A percentile compares a stretch with the other conserved stretches of the same genome.
These are phyloP conservation scores for Ogataea paraovalis DNA, from an alignment of 805 yeast genomes.

Conservation along the genomic window DNA sequence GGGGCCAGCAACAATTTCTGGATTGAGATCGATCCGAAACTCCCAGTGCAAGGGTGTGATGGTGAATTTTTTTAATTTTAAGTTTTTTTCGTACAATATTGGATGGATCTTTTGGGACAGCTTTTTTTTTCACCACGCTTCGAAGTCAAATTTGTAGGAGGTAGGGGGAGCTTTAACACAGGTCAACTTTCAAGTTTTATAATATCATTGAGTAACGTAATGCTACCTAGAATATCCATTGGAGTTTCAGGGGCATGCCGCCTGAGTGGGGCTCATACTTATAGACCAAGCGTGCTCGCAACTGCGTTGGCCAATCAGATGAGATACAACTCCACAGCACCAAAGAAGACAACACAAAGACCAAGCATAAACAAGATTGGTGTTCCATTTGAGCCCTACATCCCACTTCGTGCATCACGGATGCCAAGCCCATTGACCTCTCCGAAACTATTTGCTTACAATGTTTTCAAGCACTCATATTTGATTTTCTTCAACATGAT, in stretches of 20 bases:
- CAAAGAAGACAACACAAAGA: conserved; percentile 19
- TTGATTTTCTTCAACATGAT: conserved; percentile 64
- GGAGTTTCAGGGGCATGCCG: neutral
- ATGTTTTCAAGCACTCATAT: conserved; percentile 59
- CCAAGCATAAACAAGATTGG: conserved; percentile 33
- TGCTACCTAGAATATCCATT: neutral
- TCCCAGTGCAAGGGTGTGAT: too few relatives aligned
- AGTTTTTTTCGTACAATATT: too few relatives aligned
- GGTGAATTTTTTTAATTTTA: too few relatives aligned
- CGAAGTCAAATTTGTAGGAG: too few relatives aligned
- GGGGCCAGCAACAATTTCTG: too few relatives aligned
- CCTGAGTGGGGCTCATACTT: neutral
- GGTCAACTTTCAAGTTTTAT: too few relatives aligned
- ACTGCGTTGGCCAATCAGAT: neutral
- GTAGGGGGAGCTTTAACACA: too few relatives aligned
- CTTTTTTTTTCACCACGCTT: too few relatives aligned
- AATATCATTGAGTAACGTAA: neutral
- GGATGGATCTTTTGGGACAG: too few relatives aligned
- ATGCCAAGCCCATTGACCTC: conserved; percentile 35
- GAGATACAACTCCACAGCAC: conserved; percentile 14
- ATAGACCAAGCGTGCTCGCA: neutral
- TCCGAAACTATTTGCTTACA: conserved; percentile 42
- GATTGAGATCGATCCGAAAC: too few relatives aligned
- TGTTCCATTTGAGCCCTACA: conserved; percentile 36
- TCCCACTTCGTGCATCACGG: conserved; percentile 47